Evolutionary conservation across 805 yeast genomes (phyloP), one percentile per base, ranked within the genome.

Genomic region (Teunomyces funiuensis): DNA sequence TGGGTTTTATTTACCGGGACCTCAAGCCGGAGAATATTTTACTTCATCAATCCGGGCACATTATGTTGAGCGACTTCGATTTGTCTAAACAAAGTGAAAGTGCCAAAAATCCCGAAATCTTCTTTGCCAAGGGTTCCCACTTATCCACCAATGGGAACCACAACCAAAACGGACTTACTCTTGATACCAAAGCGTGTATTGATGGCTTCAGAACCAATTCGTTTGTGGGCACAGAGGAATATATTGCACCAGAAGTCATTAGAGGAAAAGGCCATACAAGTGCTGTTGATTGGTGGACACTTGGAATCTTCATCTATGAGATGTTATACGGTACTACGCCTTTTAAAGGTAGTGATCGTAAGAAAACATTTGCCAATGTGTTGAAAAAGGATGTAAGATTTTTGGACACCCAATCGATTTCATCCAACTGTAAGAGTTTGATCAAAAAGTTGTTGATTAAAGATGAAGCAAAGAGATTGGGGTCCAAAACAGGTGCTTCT

Each of bases 201-300:
- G 96, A 91, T 58, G 96, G 96, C 9, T 93, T 95, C 65, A 74
- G 98, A 55, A 93, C 99, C 1, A 95, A 93, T 62, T 90, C 98
- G 1, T 93, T 93, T 71, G 99, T 93, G 26, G 99, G 99, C 1
- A 93, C 99, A 0, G 99, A 93, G 59, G 99, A 93, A 60, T 93
- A 93, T 61, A 89, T 93, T 55, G 98, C 99, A 0, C 99, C 99
- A 0, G 99, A 93, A 57, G 99, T 93, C 4, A 93, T 93, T 41
- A 73, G 93, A 60, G 98, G 98, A 1, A 87, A 90, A 53, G 99
- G 99, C 2, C 99, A 93, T 55, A 91, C 98, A 1, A 84, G 91
- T 6, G 97, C 98, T 0, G 99, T 93, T 13, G 99, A 93, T 63
- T 93, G 99, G 99, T 93, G 99, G 99, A 93, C 99, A 0, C 69